Evolutionary conservation across 1,284 basidiomycete species (phyloP), one percentile per base, ranked within the genome.

Genomic region (Malassezia cuniculi): DNA sequence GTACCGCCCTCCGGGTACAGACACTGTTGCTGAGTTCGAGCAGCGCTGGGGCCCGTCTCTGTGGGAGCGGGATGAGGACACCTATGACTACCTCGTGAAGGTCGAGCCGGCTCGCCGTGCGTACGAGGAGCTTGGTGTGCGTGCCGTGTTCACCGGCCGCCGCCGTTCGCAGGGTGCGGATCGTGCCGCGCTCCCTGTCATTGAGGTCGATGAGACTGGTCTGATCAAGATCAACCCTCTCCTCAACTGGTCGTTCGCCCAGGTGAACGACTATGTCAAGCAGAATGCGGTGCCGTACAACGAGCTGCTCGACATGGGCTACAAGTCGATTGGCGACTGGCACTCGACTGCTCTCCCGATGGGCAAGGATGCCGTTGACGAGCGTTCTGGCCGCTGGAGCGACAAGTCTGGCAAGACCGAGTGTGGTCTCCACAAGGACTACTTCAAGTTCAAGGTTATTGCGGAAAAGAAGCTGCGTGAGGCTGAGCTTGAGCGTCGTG

Each of bases 261-360:
- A 85, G 38, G 84, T 95, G 16, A 80, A 94, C 54, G 78, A 78
- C 60, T 93, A 95, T 67, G 76, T 90, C 44, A 78, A 78, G 39
- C 74, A 77, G 49, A 78, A 95, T 70, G 72, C 77, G 21, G 87
- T 95, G 1, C 89, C 89, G 2, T 79, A 80, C 56, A 95, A 97
- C 72, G 78, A 77, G 49, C 74, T 97, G 3, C 75, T 95, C 27
- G 79, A 80, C 53, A 76, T 86, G 63, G 90, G 90, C 1, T 97
- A 95, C 74, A 81, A 80, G 58, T 86, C 82, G 57, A 79, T 97
- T 48, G 90, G 90, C 7, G 90, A 97, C 70, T 90, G 86, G 82
- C 93, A 97, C 70, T 89, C 85, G 50, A 97, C 90, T 0, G 71
- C 52, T 0, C 76, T 78, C 20, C 62, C 68, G 12, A 79, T 79